phyloP scores from a whole-genome alignment of 2,329 filamentous ascomycete species.

The Xylariomycetidae sp. region DNA sequence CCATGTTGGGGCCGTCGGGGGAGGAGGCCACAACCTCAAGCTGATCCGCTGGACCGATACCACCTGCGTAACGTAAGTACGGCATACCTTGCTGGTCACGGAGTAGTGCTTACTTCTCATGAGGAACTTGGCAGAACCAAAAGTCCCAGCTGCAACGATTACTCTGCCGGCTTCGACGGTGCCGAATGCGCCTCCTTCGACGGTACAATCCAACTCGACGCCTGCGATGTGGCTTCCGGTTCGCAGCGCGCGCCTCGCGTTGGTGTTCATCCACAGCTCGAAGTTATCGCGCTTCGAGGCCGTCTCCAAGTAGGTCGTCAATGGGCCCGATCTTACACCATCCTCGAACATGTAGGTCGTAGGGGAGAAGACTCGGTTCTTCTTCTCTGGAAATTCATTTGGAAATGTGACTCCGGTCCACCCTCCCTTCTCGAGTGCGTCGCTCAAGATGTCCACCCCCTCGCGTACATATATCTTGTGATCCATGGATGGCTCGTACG shows the following conservation, averaged over 20 bases:
- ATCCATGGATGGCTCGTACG: conserved; percentile 58
- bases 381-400: conserved; percentile 53
- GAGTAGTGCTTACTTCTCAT: conserved; percentile 43
- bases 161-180: conserved; percentile 58
- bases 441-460: conserved; percentile 56
- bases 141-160: conserved; percentile 62
- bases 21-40: conserved; percentile 46
- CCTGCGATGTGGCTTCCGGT: conserved; percentile 57
- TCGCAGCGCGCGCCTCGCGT: conserved; percentile 60
- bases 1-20: conserved; percentile 44
- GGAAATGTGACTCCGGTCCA: conserved; percentile 55
- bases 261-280: conserved; percentile 59
- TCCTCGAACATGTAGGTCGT: conserved; percentile 62
- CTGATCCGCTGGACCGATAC: conserved; percentile 60
- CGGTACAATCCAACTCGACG: conserved; percentile 55
- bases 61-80: conserved; percentile 26
- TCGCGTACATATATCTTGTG: conserved; percentile 59
- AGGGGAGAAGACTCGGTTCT: conserved; percentile 59
- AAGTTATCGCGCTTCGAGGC: conserved; percentile 59
- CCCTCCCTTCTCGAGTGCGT: conserved; percentile 51
- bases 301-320: conserved; percentile 63
- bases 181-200: conserved; percentile 48
- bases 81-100: not conserved
- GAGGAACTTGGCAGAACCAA: conserved; percentile 63
- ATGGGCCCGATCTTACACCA: conserved; percentile 61